Evolutionary conservation across 2,329 filamentous ascomycete species (phyloP).

Genomic region (Fusarium lateritium): DNA sequence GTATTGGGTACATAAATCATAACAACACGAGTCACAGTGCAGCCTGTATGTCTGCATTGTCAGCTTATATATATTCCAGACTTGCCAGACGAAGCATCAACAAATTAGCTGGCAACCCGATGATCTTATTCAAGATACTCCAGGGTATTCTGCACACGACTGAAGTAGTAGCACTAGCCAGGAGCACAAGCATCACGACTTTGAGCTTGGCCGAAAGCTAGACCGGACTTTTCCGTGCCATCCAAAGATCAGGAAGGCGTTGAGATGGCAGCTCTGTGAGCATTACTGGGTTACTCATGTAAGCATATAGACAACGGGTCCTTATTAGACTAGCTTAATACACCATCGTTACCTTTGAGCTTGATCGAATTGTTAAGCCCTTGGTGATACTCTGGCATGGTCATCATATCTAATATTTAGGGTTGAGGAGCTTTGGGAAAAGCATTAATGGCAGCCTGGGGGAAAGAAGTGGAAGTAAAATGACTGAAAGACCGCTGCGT

Average conservation of each 20-base stretch:
- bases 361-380: slow-evolving; percentile 11
- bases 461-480: background rate
- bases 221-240: too few species aligned
- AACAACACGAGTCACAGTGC: slow-evolving; percentile 2
- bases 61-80: background rate
- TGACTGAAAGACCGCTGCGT: background rate
- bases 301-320: too few species aligned
- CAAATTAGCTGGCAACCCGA: background rate
- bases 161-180: background rate
- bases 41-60: slow-evolving; percentile 3
- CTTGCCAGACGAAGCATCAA: background rate
- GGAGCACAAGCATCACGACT: slow-evolving; percentile 1
- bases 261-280: too few species aligned
- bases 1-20: slow-evolving; percentile 7
- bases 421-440: too few species aligned
- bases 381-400: slow-evolving; percentile 7
- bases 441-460: too few species aligned
- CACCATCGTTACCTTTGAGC: background rate
- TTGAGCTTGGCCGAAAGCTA: slow-evolving; percentile 1
- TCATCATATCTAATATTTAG: background rate
- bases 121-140: background rate
- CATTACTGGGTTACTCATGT: too few species aligned
- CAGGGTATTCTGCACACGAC: slow-evolving; percentile 14
- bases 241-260: too few species aligned
- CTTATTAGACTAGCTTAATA: too few species aligned